phyloP scores from a whole-genome alignment of 176 grass and related monocot genomes.

The Carex kokanica region DNA sequence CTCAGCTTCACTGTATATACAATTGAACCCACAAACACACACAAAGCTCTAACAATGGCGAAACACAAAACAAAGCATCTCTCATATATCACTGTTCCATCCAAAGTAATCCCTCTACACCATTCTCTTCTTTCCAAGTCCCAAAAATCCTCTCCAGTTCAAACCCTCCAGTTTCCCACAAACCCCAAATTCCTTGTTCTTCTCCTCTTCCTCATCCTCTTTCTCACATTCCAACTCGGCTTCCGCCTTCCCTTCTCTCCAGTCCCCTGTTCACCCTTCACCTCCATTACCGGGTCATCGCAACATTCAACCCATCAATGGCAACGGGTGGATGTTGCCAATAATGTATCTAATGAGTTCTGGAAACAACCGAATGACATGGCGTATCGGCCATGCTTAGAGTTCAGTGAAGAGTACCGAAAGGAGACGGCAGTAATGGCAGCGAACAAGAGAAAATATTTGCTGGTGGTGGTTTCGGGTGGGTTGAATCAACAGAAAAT shows the following conservation, averaged over 20 bases:
- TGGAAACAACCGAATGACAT: slow-evolving; percentile 46
- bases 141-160: slow-evolving; percentile 8
- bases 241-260: slow-evolving; percentile 32
- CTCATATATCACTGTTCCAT: slow-evolving; percentile 40
- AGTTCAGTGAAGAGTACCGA: slow-evolving; percentile 43
- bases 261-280: too few species aligned
- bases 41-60: slow-evolving; percentile 21
- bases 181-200: slow-evolving; percentile 20
- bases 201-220: slow-evolving; percentile 25
- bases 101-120: slow-evolving; percentile 30
- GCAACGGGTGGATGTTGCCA: neutral
- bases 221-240: slow-evolving; percentile 27
- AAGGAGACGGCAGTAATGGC: neutral
- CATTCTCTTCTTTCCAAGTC: slow-evolving; percentile 17
- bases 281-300: neutral
- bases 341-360: slow-evolving; percentile 24
- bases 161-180: neutral
- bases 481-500: slow-evolving; percentile 51
- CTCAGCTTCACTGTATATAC: neutral
- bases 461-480: slow-evolving; percentile 43
- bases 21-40: neutral
- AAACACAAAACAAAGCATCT: slow-evolving; percentile 26
- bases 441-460: slow-evolving; percentile 29
- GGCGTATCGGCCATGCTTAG: slow-evolving; percentile 41
- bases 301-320: neutral